Evolutionary conservation across 139 green algal genomes (phyloP).

Genomic region (Volvox reticuliferus): DNA sequence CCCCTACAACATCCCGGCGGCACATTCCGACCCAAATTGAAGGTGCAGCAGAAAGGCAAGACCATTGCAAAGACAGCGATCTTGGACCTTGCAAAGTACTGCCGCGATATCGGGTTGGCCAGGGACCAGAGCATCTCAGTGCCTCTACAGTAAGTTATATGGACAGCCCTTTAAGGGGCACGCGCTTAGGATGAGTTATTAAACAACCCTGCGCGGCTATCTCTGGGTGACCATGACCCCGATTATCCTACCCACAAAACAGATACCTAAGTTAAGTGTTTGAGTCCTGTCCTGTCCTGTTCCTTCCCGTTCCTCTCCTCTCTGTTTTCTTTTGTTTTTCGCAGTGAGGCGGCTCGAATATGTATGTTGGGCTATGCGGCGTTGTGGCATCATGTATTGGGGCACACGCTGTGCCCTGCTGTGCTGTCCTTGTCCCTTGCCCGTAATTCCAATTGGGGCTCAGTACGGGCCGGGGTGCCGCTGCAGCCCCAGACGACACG

Average conservation of each 20-base stretch:
- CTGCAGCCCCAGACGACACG: neutral
- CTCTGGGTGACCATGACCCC: no score
- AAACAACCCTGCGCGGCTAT: no score
- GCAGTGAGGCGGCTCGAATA: no score
- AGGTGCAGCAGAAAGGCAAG: conserved; percentile 39
- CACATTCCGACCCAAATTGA: conserved; percentile 33
- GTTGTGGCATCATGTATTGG: no score
- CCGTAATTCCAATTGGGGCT: neutral
- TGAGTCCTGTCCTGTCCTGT: neutral
- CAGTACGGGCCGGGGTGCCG: neutral
- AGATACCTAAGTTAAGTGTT: neutral
- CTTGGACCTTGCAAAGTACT: conserved; percentile 39
- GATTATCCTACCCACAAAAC: no score
- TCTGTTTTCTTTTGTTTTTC: neutral
- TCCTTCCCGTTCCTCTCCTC: no score
- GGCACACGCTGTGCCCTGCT: no score
- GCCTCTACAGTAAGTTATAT: conserved; percentile 13
- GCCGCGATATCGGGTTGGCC: conserved; percentile 20
- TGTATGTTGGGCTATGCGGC: no score
- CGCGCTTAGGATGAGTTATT: no score
- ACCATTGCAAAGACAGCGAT: conserved; percentile 39
- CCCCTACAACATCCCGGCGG: neutral
- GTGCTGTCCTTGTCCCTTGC: neutral
- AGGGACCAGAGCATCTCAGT: neutral
- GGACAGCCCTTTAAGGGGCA: no score